phyloP scores from a whole-genome alignment of 176 grass and related monocot species.

The Phragmites australis region DNA sequence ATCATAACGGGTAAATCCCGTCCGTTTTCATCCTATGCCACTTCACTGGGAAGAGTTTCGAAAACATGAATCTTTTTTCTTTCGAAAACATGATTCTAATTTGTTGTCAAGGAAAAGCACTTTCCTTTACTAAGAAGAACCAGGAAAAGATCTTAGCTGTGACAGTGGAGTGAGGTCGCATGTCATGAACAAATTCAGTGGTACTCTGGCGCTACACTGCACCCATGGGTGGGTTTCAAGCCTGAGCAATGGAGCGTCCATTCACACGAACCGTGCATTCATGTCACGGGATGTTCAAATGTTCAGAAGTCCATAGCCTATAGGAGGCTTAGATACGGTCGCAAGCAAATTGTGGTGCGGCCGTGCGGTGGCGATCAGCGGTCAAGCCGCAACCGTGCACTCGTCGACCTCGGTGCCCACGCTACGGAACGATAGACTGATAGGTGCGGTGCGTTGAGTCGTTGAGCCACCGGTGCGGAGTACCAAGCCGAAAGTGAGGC shows the following conservation, averaged over 20 bases:
- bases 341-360: not conserved
- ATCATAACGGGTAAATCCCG: too few species aligned
- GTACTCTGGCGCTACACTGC: too few species aligned
- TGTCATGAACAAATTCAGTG: too few species aligned
- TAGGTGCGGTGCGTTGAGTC: not conserved
- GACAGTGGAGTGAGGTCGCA: too few species aligned
- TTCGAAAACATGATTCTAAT: too few species aligned
- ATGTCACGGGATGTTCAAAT: not conserved
- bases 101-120: too few species aligned
- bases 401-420: not conserved
- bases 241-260: not conserved
- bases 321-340: not conserved
- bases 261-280: not conserved
- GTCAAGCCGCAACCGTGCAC: conserved; percentile 2
- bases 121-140: too few species aligned
- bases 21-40: too few species aligned
- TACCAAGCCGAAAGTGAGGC: not conserved
- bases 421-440: not conserved
- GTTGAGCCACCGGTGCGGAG: not conserved
- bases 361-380: not conserved
- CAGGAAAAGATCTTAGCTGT: too few species aligned
- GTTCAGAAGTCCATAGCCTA: not conserved
- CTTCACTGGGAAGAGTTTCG: too few species aligned
- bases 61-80: too few species aligned
- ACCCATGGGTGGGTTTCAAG: too few species aligned